Percentiles rank a stretch among this genome's conserved stretches.
These are phyloP conservation scores for Paraleonurus japonicus DNA, from an alignment of 257 asterid genomes.

Conservation along the genomic window DNA sequence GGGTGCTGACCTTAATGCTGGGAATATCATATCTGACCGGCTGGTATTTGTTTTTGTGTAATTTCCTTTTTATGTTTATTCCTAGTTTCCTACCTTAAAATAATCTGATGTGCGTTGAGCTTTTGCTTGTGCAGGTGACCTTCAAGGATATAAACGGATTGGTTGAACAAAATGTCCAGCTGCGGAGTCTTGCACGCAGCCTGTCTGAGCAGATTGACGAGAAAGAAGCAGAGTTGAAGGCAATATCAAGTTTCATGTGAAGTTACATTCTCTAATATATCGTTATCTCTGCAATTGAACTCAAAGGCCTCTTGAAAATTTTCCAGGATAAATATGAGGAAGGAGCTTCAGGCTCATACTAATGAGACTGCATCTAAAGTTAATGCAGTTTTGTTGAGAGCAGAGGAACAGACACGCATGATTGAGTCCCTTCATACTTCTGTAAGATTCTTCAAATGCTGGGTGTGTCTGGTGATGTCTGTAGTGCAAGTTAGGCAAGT, in stretches of 20 bases:
- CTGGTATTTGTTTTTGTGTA: constrained; percentile 43
- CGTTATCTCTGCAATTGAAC: constrained; percentile 15
- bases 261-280: neutral
- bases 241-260: constrained; percentile 6
- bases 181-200: constrained; percentile 63
- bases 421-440: constrained; percentile 90
- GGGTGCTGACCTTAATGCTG: constrained; percentile 40
- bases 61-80: neutral
- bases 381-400: constrained; percentile 61
- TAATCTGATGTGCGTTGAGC: constrained; percentile 4
- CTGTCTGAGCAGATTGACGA: constrained; percentile 74
- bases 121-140: constrained; percentile 54
- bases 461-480: constrained; percentile 6
- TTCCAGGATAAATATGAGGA: constrained; percentile 63
- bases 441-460: constrained; percentile 45
- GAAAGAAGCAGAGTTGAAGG: constrained; percentile 77
- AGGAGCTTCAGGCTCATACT: constrained; percentile 62
- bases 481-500: neutral
- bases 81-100: neutral
- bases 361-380: constrained; percentile 67
- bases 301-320: constrained; percentile 10
- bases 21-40: constrained; percentile 44
- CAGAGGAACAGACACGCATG: constrained; percentile 86
- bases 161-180: constrained; percentile 86
- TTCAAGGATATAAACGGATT: constrained; percentile 86